A percentile compares a stretch with the other conserved stretches of the same genome.
phyloP scores from a whole-genome alignment of 2,329 filamentous ascomycete species.

The Mycosphaerelloides madeirae region DNA sequence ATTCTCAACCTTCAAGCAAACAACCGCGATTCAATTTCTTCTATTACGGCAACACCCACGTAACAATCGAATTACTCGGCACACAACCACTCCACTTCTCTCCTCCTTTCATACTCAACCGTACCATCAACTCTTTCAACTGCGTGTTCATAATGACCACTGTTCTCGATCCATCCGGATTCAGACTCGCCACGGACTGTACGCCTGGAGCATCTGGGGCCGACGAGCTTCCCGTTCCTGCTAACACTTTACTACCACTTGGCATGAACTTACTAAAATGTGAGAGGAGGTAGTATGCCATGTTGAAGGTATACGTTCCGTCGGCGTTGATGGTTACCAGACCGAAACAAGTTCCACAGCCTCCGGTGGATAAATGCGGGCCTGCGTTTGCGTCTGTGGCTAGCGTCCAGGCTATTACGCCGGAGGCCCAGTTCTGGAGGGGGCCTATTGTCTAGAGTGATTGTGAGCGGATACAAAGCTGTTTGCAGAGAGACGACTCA shows the following conservation, averaged over 20 bases:
- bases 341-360: constrained; percentile 13
- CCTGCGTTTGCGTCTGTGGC: constrained; percentile 2
- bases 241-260: constrained; percentile 10
- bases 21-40: no score
- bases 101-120: constrained; percentile 9
- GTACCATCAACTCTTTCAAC: constrained; percentile 7
- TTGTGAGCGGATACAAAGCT: constrained; percentile 9
- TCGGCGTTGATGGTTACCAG: constrained; percentile 16
- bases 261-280: constrained; percentile 20
- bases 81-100: constrained; percentile 15
- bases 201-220: constrained; percentile 3
- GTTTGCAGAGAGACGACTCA: constrained; percentile 1
- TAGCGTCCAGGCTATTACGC: constrained; percentile 7
- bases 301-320: constrained; percentile 14
- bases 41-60: constrained; percentile 15
- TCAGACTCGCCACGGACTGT: constrained; percentile 13
- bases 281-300: constrained; percentile 20
- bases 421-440: constrained; percentile 9
- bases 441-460: constrained; percentile 11
- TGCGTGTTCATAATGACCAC: constrained; percentile 16
- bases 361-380: constrained; percentile 9
- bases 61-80: constrained; percentile 11
- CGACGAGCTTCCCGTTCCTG: constrained; percentile 7
- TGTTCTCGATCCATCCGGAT: constrained; percentile 17
- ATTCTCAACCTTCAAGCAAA: no score